These are phyloP conservation scores for Pouteria glomerata DNA, from an alignment of 148 eudicot species.

Conservation along the genomic window DNA sequence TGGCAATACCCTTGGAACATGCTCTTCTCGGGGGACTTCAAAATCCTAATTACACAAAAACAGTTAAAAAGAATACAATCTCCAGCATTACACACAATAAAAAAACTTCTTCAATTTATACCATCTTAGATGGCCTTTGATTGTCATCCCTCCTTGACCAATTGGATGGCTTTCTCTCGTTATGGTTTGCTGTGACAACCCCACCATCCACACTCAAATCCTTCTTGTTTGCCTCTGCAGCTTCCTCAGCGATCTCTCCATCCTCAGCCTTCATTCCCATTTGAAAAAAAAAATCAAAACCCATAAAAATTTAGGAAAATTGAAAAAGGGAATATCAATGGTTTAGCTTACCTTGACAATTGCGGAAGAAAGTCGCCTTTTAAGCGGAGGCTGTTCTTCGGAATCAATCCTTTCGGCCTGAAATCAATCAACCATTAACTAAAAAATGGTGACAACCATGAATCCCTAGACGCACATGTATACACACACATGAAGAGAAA, in stretches of 20 bases:
- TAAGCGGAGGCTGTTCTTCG: constrained; percentile 70
- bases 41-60: constrained; percentile 39
- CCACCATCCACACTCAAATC: constrained; percentile 24
- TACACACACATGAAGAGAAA: not conserved
- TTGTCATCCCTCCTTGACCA: constrained; percentile 41
- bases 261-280: constrained; percentile 59
- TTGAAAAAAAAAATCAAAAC: not conserved
- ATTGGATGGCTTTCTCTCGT: constrained; percentile 36
- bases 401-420: constrained; percentile 69
- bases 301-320: not conserved
- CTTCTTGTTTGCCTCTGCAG: constrained; percentile 29
- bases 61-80: not conserved
- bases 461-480: not conserved
- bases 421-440: constrained; percentile 12
- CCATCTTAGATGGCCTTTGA: constrained; percentile 49
- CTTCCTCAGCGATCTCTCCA: constrained; percentile 55
- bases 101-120: constrained; percentile 8
- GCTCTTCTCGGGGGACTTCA: constrained; percentile 51
- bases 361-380: constrained; percentile 78
- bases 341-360: constrained; percentile 62
- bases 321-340: not conserved
- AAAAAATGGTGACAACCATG: not conserved
- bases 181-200: constrained; percentile 19
- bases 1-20: constrained; percentile 69
- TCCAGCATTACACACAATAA: not conserved